phyloP scores from a whole-genome alignment of 306 rosid species.

The Prunus fruticosa region DNA sequence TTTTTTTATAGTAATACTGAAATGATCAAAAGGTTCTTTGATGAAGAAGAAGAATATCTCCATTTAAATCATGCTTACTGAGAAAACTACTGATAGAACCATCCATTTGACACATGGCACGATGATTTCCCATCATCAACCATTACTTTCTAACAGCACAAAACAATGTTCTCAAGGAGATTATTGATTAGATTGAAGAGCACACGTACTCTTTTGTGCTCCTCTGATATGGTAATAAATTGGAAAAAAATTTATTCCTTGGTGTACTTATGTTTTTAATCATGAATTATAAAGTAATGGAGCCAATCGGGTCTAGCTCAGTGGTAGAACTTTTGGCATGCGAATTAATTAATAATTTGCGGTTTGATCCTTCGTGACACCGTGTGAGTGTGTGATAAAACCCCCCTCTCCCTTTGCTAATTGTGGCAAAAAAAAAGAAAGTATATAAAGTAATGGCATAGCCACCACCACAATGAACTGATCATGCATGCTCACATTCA shows the following conservation, averaged over 20 bases:
- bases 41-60: background rate
- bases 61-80: background rate
- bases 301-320: too few relatives aligned
- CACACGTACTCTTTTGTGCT: slow-evolving; percentile 10
- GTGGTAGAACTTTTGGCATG: too few relatives aligned
- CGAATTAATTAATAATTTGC: too few relatives aligned
- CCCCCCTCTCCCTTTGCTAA: too few relatives aligned
- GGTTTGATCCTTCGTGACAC: too few relatives aligned
- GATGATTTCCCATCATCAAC: background rate
- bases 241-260: background rate
- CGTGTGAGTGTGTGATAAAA: too few relatives aligned
- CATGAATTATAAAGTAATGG: background rate
- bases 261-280: background rate
- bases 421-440: too few relatives aligned
- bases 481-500: background rate
- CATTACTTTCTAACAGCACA: background rate
- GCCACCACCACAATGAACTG: background rate
- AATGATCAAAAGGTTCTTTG: background rate
- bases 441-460: background rate
- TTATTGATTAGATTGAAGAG: slow-evolving; percentile 17
- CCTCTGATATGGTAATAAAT: background rate
- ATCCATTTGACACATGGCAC: background rate
- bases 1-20: too few relatives aligned
- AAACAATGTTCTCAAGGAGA: background rate
- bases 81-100: background rate